Evolutionary conservation across 345 rosid species (phyloP), one percentile per base, ranked within the genome.

Genomic region (Hypericum perforatum): DNA sequence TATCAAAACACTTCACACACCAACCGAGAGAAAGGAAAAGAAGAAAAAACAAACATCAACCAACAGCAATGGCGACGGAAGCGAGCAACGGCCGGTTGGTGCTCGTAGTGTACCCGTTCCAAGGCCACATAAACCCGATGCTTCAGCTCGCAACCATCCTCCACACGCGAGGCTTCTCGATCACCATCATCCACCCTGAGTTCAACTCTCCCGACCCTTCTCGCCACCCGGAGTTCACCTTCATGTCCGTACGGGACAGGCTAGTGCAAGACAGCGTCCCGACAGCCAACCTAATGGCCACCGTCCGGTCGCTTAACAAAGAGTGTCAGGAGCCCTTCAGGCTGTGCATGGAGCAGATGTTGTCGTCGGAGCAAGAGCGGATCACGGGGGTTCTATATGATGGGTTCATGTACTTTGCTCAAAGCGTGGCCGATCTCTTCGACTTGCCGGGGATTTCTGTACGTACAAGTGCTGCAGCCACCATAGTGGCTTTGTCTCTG

Each of bases 101-200:
- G 37, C 67, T 85, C 0, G 79, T 85, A 40, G 82, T 89, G 0
- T 60, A 48, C 37, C 87, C 89, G 41, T 68, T 75, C 37, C 85
- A 79, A 56, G 95, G 97, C 11, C 92, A 89, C 59, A 57, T 81
- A 40, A 89, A 66, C 57, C 92, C 95, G 0, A 77, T 85, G 72
- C 77, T 89, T 72, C 85, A 79, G 56, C 85, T 81, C 0, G 89
- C 71, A 6, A 56, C 73, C 44, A 62, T 78, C 45, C 84, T 89
- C 37, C 64, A 85, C 50, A 66, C 68, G 5, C 73, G 58, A 7
- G 89, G 86, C 7, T 85, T 79, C 70, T 67, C 78, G 42, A 75
- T 89, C 63, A 76, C 84, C 5, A 56, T 85, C 49, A 62, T 70
- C 62, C 82, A 71, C 46, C 54, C 76, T 10, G 48, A 43, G 7